phyloP scores from a whole-genome alignment of 768 basidiomycete genomes.

The Lactifluus volemus region DNA sequence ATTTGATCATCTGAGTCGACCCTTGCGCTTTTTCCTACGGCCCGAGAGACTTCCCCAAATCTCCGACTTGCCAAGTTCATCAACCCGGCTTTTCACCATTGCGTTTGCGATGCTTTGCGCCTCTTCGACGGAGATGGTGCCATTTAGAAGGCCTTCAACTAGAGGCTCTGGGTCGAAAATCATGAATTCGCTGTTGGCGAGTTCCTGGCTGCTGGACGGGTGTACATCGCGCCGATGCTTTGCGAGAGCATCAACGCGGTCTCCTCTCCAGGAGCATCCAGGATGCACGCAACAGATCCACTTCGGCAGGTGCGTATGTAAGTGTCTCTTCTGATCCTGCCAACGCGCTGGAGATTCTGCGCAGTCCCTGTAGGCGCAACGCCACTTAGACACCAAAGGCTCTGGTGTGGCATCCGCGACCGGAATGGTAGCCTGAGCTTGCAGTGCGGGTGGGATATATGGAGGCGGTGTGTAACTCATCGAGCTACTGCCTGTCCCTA shows the following conservation, averaged over 20 bases:
- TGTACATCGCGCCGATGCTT: background rate
- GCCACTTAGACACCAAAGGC: too few relatives aligned
- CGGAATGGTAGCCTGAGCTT: too few relatives aligned
- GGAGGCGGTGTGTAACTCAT: too few relatives aligned
- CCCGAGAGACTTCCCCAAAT: background rate
- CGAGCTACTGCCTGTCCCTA: too few relatives aligned
- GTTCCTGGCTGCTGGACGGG: background rate
- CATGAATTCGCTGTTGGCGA: background rate
- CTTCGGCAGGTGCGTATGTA: background rate
- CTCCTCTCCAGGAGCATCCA: slow-evolving; percentile 6
- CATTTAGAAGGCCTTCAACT: background rate
- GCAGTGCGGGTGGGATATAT: too few relatives aligned
- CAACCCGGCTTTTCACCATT: background rate
- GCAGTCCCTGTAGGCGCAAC: background rate
- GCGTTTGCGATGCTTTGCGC: background rate
- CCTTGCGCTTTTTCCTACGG: background rate
- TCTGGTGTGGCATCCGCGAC: too few relatives aligned
- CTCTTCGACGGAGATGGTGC: background rate
- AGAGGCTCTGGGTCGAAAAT: slow-evolving; percentile 1
- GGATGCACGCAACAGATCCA: background rate
- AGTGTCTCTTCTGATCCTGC: background rate
- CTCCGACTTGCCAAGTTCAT: background rate
- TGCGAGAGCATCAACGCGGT: background rate
- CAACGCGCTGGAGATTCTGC: background rate
- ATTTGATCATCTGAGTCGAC: background rate